Evolutionary conservation across 495 filamentous ascomycete genomes (phyloP).

Genomic region (Aspergillus affinis): DNA sequence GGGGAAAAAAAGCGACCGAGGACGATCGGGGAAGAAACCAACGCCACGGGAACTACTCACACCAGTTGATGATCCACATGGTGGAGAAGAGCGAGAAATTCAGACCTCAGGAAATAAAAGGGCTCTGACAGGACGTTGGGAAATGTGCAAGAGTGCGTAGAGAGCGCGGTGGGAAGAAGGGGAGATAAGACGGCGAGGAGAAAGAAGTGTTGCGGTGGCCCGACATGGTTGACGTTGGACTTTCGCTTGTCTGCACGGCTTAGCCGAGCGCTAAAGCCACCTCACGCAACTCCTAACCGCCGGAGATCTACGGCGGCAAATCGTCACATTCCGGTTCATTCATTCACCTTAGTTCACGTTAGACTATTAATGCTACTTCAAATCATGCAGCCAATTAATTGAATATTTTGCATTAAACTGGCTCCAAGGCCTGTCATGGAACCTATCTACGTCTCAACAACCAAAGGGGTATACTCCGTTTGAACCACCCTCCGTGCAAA

Average conservation of each 20-base stretch:
- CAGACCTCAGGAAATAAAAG: constrained; percentile 8
- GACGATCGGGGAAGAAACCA: constrained; percentile 1
- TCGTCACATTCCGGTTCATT: too few species aligned
- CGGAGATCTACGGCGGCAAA: neutral
- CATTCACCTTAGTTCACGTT: too few species aligned
- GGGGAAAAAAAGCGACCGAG: neutral
- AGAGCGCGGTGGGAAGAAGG: constrained; percentile 6
- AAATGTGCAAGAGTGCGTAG: constrained; percentile 10
- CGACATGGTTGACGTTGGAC: constrained; percentile 22
- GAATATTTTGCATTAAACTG: neutral
- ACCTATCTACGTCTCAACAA: constrained; percentile 22
- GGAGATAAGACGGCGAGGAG: constrained; percentile 28
- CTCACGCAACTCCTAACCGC: constrained; percentile 1
- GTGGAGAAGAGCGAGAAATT: constrained; percentile 32
- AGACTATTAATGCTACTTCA: too few species aligned
- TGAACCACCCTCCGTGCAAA: constrained; percentile 39
- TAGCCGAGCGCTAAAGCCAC: constrained; percentile 20
- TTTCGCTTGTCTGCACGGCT: constrained; percentile 18
- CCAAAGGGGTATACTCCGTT: constrained; percentile 39
- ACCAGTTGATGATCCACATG: constrained; percentile 98
- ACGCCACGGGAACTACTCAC: constrained; percentile 53
- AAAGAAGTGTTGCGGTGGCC: constrained; percentile 29
- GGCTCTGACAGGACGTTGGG: constrained; percentile 4
- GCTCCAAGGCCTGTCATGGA: neutral
- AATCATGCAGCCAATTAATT: neutral